Conservation (phyloP, 176 grass and related monocot genomes). For the Coix lacrymajobi region DNA sequence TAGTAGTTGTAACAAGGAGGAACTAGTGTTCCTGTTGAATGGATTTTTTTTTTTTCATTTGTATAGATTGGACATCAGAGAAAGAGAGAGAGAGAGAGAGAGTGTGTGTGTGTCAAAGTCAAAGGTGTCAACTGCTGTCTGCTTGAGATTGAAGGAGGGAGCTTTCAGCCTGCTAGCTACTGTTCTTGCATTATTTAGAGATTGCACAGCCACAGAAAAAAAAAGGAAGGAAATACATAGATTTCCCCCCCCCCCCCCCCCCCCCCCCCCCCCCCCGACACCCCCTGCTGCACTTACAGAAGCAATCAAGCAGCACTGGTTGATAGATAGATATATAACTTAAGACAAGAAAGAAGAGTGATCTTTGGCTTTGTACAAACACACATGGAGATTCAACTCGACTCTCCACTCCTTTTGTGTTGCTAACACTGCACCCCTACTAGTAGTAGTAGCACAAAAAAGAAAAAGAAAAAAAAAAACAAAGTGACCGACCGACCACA, state of each 20-base stretch:
- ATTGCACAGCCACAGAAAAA: neutral
- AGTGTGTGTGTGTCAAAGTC: too few species aligned
- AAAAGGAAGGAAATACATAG: neutral
- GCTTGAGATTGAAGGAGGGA: neutral
- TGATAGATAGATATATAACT: conserved; percentile 4
- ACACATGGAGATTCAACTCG: conserved; percentile 51
- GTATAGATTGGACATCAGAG: too few species aligned
- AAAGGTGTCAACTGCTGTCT: too few species aligned
- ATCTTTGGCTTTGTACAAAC: conserved; percentile 50
- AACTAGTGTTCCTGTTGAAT: neutral
- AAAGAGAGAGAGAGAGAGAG: too few species aligned
- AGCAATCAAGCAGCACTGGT: conserved; percentile 16
- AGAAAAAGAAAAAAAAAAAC: neutral
- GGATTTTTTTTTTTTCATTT: neutral
- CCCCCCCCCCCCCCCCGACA: too few species aligned
- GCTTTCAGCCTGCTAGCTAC: neutral
- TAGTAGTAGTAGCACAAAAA: neutral
- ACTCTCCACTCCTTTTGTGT: conserved; percentile 37
- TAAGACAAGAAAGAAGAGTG: neutral
- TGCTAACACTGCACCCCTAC: conserved; percentile 36
- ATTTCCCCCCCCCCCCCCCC: too few species aligned
- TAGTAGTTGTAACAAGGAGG: neutral
- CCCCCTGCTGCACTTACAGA: conserved; percentile 7
- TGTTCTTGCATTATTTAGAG: neutral
- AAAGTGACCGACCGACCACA: conserved; percentile 25